Evolutionary conservation across 225 moss, liverwort and hornwort species (phyloP).

Genomic region (Takakia lepidozioides): DNA sequence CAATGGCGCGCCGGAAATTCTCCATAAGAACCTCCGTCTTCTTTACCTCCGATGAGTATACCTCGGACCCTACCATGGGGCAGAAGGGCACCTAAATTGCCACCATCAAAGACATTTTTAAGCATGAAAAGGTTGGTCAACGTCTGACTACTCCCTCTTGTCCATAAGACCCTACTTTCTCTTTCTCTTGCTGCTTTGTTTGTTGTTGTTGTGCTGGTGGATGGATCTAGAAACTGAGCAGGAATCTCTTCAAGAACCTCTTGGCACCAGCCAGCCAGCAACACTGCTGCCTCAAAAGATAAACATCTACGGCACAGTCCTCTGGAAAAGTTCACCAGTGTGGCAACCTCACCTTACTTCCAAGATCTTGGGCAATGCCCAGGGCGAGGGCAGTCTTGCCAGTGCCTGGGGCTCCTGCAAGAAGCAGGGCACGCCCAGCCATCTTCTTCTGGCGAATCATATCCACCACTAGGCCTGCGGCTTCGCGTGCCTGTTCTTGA

Average conservation of each 20-base stretch:
- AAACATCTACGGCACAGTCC: too few relatives aligned
- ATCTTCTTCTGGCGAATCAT: conserved; percentile 99
- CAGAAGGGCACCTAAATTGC: conserved; percentile 78
- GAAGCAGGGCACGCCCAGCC: conserved; percentile 89
- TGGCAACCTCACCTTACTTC: conserved; percentile 80
- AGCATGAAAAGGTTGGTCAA: too few relatives aligned
- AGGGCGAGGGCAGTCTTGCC: conserved; percentile 95
- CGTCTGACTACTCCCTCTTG: too few relatives aligned
- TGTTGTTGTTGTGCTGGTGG: too few relatives aligned
- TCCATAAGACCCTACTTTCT: too few relatives aligned
- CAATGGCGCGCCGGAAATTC: conserved; percentile 91
- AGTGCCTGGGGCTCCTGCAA: conserved; percentile 92
- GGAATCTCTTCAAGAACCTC: too few relatives aligned
- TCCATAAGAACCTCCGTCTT: conserved; percentile 99
- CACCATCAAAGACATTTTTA: too few relatives aligned
- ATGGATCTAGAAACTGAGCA: too few relatives aligned
- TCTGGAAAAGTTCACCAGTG: too few relatives aligned
- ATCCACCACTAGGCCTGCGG: conserved; percentile 86
- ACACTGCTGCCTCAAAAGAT: too few relatives aligned
- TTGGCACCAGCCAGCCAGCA: too few relatives aligned
- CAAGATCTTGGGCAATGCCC: conserved; percentile 95
- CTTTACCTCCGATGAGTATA: conserved; percentile 97
- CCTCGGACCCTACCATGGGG: conserved; percentile 98
- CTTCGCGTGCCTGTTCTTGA: conserved; percentile 90
- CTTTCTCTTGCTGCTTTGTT: too few relatives aligned